phyloP scores from a whole-genome alignment of 2,329 filamentous ascomycete genomes.

The Dactylonectria estremocensis region DNA sequence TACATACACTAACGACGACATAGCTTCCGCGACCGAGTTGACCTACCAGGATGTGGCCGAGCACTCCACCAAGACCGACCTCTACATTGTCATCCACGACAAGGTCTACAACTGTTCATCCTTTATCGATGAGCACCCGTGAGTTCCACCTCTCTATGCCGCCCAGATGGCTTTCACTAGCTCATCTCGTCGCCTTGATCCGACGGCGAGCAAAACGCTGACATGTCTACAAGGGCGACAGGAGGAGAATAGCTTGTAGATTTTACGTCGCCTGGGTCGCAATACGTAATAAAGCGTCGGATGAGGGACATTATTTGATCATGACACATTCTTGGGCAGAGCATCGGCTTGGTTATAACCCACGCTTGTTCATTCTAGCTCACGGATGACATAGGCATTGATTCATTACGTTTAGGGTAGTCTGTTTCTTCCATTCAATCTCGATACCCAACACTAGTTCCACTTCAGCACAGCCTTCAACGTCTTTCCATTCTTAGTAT shows the following conservation, averaged over 20 bases:
- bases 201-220: neutral
- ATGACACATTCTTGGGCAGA: neutral
- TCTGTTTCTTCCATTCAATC: neutral
- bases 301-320: neutral
- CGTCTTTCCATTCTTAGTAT: constrained; percentile 22
- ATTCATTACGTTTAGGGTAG: neutral
- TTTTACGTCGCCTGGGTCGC: neutral
- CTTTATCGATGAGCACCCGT: constrained; percentile 94
- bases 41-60: constrained; percentile 81
- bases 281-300: neutral
- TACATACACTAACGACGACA: neutral
- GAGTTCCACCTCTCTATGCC: constrained; percentile 55
- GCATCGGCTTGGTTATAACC: too few species aligned
- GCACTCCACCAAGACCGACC: constrained; percentile 89
- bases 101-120: constrained; percentile 88
- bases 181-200: neutral
- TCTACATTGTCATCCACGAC: constrained; percentile 89
- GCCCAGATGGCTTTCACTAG: neutral
- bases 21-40: constrained; percentile 60
- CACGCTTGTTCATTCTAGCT: neutral
- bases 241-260: neutral
- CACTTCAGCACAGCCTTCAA: constrained; percentile 28
- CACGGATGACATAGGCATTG: neutral
- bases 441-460: constrained; percentile 46
- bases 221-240: constrained; percentile 2